Conservation (phyloP, 2,329 filamentous ascomycete species). For the Colletotrichum sansevieriae region DNA sequence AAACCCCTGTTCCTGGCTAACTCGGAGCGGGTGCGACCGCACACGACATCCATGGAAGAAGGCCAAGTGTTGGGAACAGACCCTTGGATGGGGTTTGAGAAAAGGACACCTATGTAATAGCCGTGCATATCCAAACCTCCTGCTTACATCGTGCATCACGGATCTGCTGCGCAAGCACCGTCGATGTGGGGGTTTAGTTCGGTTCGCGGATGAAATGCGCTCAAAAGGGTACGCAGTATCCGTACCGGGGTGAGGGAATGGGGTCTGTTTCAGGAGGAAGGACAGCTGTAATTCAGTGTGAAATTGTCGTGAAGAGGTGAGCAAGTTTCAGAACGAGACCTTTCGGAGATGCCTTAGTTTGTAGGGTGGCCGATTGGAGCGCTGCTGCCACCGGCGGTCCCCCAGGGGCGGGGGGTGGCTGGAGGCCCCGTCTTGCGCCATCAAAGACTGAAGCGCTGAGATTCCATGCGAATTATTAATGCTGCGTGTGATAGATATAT, state of each 20-base stretch:
- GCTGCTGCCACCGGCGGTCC: slow-evolving; percentile 4
- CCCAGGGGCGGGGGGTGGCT: background rate
- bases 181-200: slow-evolving; percentile 34
- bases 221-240: slow-evolving; percentile 23
- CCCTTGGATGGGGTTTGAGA: too few relatives aligned
- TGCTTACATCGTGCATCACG: slow-evolving; percentile 21
- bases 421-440: slow-evolving; percentile 37
- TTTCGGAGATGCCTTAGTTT: slow-evolving; percentile 27
- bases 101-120: slow-evolving; percentile 5
- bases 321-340: slow-evolving; percentile 42
- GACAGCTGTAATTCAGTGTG: slow-evolving; percentile 1
- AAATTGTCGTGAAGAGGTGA: slow-evolving; percentile 24
- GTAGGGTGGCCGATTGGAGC: slow-evolving; percentile 13
- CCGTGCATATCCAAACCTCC: background rate
- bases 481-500: slow-evolving; percentile 28
- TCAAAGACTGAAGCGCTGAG: slow-evolving; percentile 19
- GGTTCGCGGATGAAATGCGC: slow-evolving; percentile 31
- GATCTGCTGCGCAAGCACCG: slow-evolving; percentile 39
- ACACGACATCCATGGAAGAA: slow-evolving; percentile 24
- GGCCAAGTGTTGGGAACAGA: background rate
- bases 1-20: slow-evolving; percentile 21
- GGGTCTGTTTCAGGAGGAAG: slow-evolving; percentile 37
- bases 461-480: slow-evolving; percentile 37
- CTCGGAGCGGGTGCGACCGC: slow-evolving; percentile 38
- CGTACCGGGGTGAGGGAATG: slow-evolving; percentile 6